Base-by-base conservation (phyloP, 2,329 filamentous ascomycete species). In the Hypoxylon sp. region DNA sequence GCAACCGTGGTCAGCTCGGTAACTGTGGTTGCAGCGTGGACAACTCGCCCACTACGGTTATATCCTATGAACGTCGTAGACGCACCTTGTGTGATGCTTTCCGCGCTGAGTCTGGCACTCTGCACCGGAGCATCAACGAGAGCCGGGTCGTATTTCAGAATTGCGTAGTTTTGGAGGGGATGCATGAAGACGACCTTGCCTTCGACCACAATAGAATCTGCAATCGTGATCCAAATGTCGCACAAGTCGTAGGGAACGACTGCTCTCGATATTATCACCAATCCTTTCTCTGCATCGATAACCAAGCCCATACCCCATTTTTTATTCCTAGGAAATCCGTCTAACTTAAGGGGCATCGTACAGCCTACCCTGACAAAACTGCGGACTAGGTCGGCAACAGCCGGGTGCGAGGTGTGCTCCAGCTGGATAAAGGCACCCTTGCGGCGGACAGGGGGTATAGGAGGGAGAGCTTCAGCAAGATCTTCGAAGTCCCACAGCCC, bases 41-140 rank as follows among this genome's bases (percentile, higher is more conserved):
- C 94, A 41, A 97, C 92, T 34, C 94, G 89, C 64, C 94, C 90
- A 69, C 97, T 98, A 69, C 96, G 90, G 75, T 99, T 99, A 81
- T 97, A 96, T n/a, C 95, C 96, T 67, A 99, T 91, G 79, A 99
- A 99, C 70, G 97, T 94, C 0, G 94, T 97, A 59, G 94, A 91
- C 50, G 94, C 92, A 34, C 95, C 95, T 80, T 98, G 95, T 53
- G 93, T 94, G 75, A 98, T 93, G 71, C 89, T 88, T 58, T 92
- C 88, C 5, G 84, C 88, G 73, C 93, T 93, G 51, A 99, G 85
- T 71, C 88, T 91, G 4, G 96, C 95, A 68, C 91, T 94, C 81
- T 94, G 87, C 11, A 99, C 94, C 0, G 95, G 94, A 1, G 94
- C 95, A 73, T 97, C 88, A n/a, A 98, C 96, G 17, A 99, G 86